These are phyloP conservation scores for Cladosporium colombiae DNA, from an alignment of 2,329 filamentous ascomycete genomes.

Conservation along the genomic window DNA sequence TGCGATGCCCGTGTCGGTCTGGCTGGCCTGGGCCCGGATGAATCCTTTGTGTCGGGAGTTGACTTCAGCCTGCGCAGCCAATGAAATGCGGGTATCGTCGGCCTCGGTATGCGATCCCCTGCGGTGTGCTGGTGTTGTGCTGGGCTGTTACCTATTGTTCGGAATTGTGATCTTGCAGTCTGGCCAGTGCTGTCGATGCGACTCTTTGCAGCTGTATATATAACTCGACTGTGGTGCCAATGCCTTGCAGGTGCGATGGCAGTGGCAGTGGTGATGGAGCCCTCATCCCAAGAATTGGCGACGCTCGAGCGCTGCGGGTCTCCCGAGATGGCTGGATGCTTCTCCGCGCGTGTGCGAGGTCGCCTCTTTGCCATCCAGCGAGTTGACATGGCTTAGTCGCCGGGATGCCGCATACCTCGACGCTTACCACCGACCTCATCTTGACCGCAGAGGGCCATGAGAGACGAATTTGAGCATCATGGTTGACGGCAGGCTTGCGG, in stretches of 20 bases:
- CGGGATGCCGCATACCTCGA: constrained; percentile 12
- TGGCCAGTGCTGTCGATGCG: not conserved
- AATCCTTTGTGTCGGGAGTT: constrained; percentile 19
- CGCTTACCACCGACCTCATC: constrained; percentile 19
- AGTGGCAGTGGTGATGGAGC: not conserved
- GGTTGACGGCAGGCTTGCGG: constrained; percentile 19
- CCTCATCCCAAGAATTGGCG: not conserved
- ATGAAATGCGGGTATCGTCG: not conserved
- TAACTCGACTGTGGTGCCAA: not conserved
- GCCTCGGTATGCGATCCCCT: constrained; percentile 1
- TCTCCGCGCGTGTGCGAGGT: constrained; percentile 9
- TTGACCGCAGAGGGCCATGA: constrained; percentile 23
- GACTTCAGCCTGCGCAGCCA: constrained; percentile 14
- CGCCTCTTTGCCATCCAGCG: constrained; percentile 14
- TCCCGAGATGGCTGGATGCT: constrained; percentile 8
- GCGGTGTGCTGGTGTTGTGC: not conserved
- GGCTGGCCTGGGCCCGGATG: constrained; percentile 13
- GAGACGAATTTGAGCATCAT: constrained; percentile 10
- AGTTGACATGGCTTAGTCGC: constrained; percentile 14
- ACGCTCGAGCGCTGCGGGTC: not conserved
- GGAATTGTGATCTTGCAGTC: not conserved
- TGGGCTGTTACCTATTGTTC: not conserved
- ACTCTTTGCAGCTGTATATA: not conserved
- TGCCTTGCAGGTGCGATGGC: not conserved
- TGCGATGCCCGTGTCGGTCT: constrained; percentile 2